Percentiles rank a stretch among this genome's conserved stretches.
Conservation (phyloP, 78 protist genomes). For the Andalucia godoyi region DNA sequence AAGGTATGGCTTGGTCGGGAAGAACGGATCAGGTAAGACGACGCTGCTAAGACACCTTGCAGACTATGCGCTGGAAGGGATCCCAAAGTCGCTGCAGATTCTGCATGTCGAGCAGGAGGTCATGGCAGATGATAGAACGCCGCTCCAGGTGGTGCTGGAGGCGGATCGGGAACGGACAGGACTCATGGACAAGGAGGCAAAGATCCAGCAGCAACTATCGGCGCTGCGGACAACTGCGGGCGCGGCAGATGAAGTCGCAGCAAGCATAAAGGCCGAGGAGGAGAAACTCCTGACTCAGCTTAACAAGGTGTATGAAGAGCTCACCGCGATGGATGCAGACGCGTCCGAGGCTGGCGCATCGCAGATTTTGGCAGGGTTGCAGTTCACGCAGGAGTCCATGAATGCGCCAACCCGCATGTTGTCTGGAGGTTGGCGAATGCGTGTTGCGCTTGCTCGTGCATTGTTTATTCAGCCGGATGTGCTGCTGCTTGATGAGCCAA, state of each 20-base stretch:
- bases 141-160: conserved; percentile 56
- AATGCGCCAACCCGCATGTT: conserved; percentile 16
- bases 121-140: conserved; percentile 44
- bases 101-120: conserved; percentile 84
- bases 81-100: conserved; percentile 43
- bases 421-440: conserved; percentile 16
- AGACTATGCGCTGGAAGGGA: conserved; percentile 28
- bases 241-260: no score
- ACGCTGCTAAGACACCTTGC: conserved; percentile 73
- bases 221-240: no score
- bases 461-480: conserved; percentile 80
- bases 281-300: conserved; percentile 18
- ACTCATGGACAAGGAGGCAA: conserved; percentile 56
- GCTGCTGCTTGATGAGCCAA: conserved; percentile 89
- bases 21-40: conserved; percentile 85
- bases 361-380: conserved; percentile 60
- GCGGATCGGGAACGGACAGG: conserved; percentile 66
- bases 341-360: conserved; percentile 42
- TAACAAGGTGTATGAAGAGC: conserved; percentile 24
- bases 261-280: conserved; percentile 21
- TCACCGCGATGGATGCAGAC: conserved; percentile 67
- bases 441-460: conserved; percentile 86
- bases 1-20: conserved; percentile 82
- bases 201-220: no score
- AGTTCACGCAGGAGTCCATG: conserved; percentile 62